These are phyloP conservation scores for Vairimorpha necatrix DNA, from an alignment of 371 early-diverging fungal species.

Conservation along the genomic window DNA sequence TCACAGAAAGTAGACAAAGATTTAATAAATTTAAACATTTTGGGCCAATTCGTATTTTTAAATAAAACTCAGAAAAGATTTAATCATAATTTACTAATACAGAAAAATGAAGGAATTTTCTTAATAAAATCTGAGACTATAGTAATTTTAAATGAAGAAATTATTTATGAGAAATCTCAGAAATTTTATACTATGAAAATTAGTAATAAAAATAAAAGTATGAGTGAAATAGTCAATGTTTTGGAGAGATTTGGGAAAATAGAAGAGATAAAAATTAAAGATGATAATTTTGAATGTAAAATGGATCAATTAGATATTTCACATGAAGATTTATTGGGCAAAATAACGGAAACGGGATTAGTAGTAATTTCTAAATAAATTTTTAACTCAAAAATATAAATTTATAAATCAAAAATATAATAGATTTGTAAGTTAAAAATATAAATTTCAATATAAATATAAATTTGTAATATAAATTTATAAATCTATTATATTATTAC, in stretches of 20 bases:
- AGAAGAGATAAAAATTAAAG: neutral
- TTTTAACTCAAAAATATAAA: too few relatives aligned
- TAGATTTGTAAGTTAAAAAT: too few relatives aligned
- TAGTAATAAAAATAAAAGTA: neutral
- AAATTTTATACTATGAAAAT: neutral
- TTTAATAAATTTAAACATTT: conserved; percentile 10
- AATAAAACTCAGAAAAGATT: conserved; percentile 33
- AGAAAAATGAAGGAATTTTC: neutral
- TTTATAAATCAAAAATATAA: too few relatives aligned
- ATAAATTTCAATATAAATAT: too few relatives aligned
- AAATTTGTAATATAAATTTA: too few relatives aligned
- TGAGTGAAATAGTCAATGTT: neutral
- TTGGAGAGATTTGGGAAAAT: neutral
- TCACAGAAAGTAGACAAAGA: conserved; percentile 21
- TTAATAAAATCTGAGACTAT: conserved; percentile 36
- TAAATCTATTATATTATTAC: too few relatives aligned
- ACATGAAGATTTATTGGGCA: neutral
- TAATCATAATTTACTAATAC: conserved; percentile 35
- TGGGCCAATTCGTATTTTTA: conserved; percentile 49
- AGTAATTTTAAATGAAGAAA: conserved; percentile 43
- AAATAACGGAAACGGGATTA: neutral
- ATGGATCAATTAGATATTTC: neutral
- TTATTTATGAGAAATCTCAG: conserved; percentile 24
- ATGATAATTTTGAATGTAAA: neutral
- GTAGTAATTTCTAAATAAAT: neutral